phyloP scores from a whole-genome alignment of 805 yeast species.

The Kodamaea kaohsiungensis region DNA sequence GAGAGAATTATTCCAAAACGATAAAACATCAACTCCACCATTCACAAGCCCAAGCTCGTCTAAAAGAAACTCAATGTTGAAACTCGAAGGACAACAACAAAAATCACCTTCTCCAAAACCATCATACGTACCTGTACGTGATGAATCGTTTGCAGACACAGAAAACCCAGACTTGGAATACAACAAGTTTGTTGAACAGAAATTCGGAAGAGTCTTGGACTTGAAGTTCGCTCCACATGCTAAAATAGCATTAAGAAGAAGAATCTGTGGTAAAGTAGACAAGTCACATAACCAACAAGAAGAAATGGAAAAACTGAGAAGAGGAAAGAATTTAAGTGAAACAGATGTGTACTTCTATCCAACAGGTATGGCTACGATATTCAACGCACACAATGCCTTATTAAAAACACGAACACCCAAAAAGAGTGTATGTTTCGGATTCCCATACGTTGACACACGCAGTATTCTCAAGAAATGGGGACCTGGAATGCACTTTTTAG shows the following conservation, averaged over 20 bases:
- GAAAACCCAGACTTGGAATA: constrained; percentile 41
- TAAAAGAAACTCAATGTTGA: neutral
- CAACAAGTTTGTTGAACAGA: constrained; percentile 74
- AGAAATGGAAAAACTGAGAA: constrained; percentile 26
- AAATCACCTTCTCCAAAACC: neutral
- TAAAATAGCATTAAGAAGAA: constrained; percentile 65
- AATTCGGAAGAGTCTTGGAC: constrained; percentile 88
- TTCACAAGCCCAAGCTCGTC: neutral
- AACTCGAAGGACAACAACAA: neutral
- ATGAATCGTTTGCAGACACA: neutral
- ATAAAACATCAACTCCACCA: neutral
- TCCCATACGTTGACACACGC: constrained; percentile 92
- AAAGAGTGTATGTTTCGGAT: constrained; percentile 91
- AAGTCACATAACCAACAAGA: constrained; percentile 33
- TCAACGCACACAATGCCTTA: constrained; percentile 69
- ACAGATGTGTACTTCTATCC: constrained; percentile 83
- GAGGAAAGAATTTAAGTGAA: constrained; percentile 41
- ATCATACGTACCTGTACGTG: neutral
- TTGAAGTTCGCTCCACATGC: constrained; percentile 75
- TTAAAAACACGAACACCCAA: constrained; percentile 30
- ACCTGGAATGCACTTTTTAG: constrained; percentile 84
- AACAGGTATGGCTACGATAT: constrained; percentile 91
- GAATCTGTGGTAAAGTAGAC: constrained; percentile 70
- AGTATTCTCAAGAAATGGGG: constrained; percentile 88
- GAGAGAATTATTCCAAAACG: constrained; percentile 48